Evolutionary conservation across 2,329 filamentous ascomycete species (phyloP).

Genomic region (Colletotrichum ledebouriae): DNA sequence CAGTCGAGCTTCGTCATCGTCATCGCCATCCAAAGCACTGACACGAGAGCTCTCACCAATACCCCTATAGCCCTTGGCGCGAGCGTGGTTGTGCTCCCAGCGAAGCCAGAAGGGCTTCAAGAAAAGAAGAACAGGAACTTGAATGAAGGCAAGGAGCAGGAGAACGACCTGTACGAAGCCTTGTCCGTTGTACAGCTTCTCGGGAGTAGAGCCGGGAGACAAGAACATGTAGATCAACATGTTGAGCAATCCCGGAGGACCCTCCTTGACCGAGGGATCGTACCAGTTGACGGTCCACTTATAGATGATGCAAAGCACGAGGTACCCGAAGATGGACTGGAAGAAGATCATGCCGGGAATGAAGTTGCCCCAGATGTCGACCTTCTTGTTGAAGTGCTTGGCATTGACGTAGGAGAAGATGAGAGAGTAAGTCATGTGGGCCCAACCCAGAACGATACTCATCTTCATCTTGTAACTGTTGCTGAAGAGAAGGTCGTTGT

Average conservation of each 20-base stretch:
- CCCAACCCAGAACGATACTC: slow-evolving; percentile 96
- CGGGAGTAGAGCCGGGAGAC: slow-evolving; percentile 77
- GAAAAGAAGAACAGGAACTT: slow-evolving; percentile 92
- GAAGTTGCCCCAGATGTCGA: slow-evolving; percentile 98
- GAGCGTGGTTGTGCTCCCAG: slow-evolving; percentile 91
- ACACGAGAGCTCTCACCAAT: slow-evolving; percentile 91
- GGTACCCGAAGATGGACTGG: slow-evolving; percentile 97
- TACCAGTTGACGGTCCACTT: slow-evolving; percentile 96
- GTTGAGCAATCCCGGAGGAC: slow-evolving; percentile 91
- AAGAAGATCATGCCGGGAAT: slow-evolving; percentile 99
- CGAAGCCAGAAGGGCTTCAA: slow-evolving; percentile 96
- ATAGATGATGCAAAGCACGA: slow-evolving; percentile 93
- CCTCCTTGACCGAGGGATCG: slow-evolving; percentile 67
- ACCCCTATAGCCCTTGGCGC: slow-evolving; percentile 90
- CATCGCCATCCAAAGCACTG: slow-evolving; percentile 90
- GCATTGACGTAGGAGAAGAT: slow-evolving; percentile 95
- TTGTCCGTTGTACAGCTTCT: slow-evolving; percentile 82
- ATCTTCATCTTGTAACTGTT: slow-evolving; percentile 99
- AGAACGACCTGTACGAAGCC: slow-evolving; percentile 80
- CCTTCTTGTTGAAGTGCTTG: slow-evolving; percentile 91
- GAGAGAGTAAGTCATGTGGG: slow-evolving; percentile 98
- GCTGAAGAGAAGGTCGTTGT: slow-evolving; percentile 94
- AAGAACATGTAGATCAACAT: slow-evolving; percentile 99
- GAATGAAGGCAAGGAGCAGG: slow-evolving; percentile 83
- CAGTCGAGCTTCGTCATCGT: slow-evolving; percentile 78